Base-by-base conservation (phyloP, 352 stramenopile species). In the Globisporangium parvum region DNA sequence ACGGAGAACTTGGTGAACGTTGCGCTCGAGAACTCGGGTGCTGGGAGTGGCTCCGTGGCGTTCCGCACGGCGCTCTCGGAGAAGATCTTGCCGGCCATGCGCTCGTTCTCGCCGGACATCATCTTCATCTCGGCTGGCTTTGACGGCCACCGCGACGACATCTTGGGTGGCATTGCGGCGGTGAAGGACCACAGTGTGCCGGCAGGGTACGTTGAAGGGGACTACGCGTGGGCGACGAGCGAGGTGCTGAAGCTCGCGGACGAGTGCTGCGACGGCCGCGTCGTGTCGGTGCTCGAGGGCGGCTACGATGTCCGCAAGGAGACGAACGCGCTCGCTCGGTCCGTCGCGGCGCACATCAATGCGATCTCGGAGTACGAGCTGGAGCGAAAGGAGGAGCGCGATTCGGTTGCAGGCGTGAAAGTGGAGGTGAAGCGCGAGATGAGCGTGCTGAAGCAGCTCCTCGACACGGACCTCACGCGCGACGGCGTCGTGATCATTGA, bases 91-190 rank as follows among this genome's bases (percentile, higher is more conserved):
- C 85, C 85, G n/a, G 82, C 85, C 17, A 89, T 95, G 69, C 68
- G 67, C 26, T 57, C 62, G 14, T 95, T 95, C 59, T 48, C 60
- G 12, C 85, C 85, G 0, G 81, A 95, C 54, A 88, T 95, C 20
- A 88, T 95, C 51, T 91, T 95, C 57, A 91, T 95, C 61, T 95
- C 85, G 46, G 83, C 85, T 5, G 85, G 85, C n/a, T 95, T 95
- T 59, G 85, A 95, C 49, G 85, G 85, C 20, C 85, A 95, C 57
- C 80, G 79, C 9, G 82, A 95, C 59, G 86, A 95, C 51, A 89
- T 93, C 21, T 52, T 92, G 12, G 81, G 84, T n/a, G 84, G 84
- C 1, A 65, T 85, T 8, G 83, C 83, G 21, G 83, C 83, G 31
- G 80, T 91, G 23, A 88, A 88, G 54, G 83, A 91, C 62, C 67